Evolutionary conservation across 148 eudicot genomes (phyloP), one percentile per base, ranked within the genome.

Genomic region (Amaranthus hypochondriacus): DNA sequence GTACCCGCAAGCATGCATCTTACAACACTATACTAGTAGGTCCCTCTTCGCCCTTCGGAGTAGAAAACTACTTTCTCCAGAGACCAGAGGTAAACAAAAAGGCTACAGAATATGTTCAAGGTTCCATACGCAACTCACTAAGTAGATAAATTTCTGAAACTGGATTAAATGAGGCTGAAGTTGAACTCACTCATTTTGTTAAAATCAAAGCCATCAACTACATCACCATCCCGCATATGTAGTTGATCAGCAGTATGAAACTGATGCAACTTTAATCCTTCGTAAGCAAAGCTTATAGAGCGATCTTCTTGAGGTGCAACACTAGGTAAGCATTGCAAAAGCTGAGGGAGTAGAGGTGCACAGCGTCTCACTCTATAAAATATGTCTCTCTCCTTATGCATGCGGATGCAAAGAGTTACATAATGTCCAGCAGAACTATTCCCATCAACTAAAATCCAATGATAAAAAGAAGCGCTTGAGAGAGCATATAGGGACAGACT

Each of bases 371-470:
- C 76, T 50, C 76, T 73, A 57, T 62, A 14, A 42, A 73, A 73
- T 7, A 51, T 39, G 14, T 73, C 76, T 73, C 42, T 73, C 56
- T 50, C 5, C 44, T 62, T 73, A 68, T 51, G 68, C 60, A 53
- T 63, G 4, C 76, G 76, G 28, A 73, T 51, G 59, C 76, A 62
- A 18, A 73, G 1, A 14, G 54, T 56, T 56, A 2, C 58, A 5
- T 56, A 15, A 13, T 56, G n/a, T 56, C 12, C n/a, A 56, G n/a
- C 58, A 56, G n/a, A 28, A 28, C 39, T 14, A 56, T 6, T 5
- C 12, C 11, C 58, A 56, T 10, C 13, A 56, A 2, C 39, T 54
- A 10, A 54, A 9, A 54, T 54, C 56, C 10, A 54, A 54, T 54
- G 13, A 54, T 54, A 3, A 54, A 54, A 9, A 54, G 4, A 9